A percentile compares a stretch with the other conserved stretches of the same genome.
phyloP scores from a whole-genome alignment of 108 stramenopile species.

The Skeletonema costatum region DNA sequence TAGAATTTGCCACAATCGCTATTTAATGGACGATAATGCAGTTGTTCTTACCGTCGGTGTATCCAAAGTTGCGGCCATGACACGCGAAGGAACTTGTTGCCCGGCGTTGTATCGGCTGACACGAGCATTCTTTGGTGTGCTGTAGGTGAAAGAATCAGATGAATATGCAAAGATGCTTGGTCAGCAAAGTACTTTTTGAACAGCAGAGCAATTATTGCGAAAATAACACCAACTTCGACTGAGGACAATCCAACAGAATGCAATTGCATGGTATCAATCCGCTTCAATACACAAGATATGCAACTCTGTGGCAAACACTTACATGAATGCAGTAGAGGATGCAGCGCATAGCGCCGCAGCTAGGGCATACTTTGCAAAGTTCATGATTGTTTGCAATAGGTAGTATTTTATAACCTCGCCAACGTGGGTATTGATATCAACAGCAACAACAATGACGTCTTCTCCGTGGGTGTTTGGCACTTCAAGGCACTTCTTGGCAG shows the following conservation, averaged over 20 bases:
- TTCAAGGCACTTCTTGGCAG: too few species aligned
- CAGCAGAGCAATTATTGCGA: neutral
- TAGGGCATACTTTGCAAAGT: conserved; percentile 47
- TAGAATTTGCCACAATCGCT: neutral
- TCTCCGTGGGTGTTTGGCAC: neutral
- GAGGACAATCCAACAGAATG: neutral
- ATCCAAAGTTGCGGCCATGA: conserved; percentile 42
- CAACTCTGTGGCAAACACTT: neutral
- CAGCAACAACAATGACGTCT: neutral
- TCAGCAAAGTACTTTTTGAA: neutral
- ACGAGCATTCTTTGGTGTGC: conserved; percentile 34
- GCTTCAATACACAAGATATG: neutral
- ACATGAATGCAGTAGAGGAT: conserved; percentile 51
- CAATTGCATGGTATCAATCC: neutral
- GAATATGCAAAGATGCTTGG: neutral
- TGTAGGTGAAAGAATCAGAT: conserved; percentile 3
- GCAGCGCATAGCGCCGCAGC: conserved; percentile 53
- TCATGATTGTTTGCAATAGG: conserved; percentile 9
- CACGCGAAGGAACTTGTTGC: conserved; percentile 17
- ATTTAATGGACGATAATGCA: neutral
- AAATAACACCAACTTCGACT: neutral
- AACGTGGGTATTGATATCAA: neutral
- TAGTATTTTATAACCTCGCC: neutral
- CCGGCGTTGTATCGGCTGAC: conserved; percentile 9
- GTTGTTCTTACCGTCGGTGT: conserved; percentile 42